Base-by-base conservation (phyloP, 768 basidiomycete genomes). In the Lactarius indigo region DNA sequence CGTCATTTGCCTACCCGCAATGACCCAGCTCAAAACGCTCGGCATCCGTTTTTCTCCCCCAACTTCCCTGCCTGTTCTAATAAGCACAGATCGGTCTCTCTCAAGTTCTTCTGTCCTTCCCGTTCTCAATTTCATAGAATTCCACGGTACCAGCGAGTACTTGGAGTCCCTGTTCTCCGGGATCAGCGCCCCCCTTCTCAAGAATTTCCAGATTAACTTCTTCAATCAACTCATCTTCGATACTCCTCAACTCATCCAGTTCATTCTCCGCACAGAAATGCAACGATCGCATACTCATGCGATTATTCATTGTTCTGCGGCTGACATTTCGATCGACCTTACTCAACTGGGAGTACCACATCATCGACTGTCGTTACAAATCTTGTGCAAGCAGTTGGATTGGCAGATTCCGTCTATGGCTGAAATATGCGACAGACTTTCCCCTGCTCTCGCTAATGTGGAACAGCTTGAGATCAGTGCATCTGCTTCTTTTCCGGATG, bases 141-240 rank as follows among this genome's bases (percentile, higher is more conserved):
- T 65, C 33, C 39, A 47, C 17, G 64, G 64, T 30, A 10, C 17
- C 18, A 28, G 17, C 23, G 64, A 65, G 30, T 31, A 60, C 54
- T 47, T 65, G 31, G 64, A 65, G 30, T 28, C 18, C 33, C 59
- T 65, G 13, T 35, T 56, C 20, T n/a, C 26, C 4, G 10, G 52
- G 10, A 60, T 61, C 23, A 13, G 26, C n/a, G 44, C 42, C 0
- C 23, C 39, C 4, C 60, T 31, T 33, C 44, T 55, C 39, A 39
- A 54, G 58, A 15, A 54, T 6, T 33, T 60, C 17, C 39, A 56
- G 18, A 35, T 65, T 9, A 50, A 31, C 18, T 55, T 59, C 50
- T 60, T 59, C 64, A 54, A 54, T 42, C 58, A 59, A 9, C 50
- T 42, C 30, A 31, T 35, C 8, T 52, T 54, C 23, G 1, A 50